Evolutionary conservation across 2,329 filamentous ascomycete species (phyloP), one percentile per base, ranked within the genome.

Genomic region (Raffaelea deltoideospora): DNA sequence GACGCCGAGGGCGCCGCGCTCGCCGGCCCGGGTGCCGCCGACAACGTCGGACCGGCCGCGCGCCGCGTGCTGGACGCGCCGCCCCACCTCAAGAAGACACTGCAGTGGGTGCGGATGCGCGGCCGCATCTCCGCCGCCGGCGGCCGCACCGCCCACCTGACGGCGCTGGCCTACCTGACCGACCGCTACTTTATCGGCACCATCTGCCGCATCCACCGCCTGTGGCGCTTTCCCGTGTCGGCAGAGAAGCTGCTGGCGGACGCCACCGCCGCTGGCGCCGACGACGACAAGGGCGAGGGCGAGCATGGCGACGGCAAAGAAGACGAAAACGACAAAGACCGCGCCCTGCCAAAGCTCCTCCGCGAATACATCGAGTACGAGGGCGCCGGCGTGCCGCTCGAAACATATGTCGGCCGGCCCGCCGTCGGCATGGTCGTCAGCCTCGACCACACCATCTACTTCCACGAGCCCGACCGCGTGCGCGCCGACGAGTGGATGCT

Each of bases 171-270:
- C 19, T 98, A 96, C 61, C 82, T 96, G 63, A 84, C 78, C 20
- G 88, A 96, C 59, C 81, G 72, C 52, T 90, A 83, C 61, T 96
- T 98, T 59, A 87, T 96, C 55, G 87, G 83, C 28, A 95, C 87
- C 2, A 74, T 95, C 8, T 67, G 78, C 21, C 74, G 84, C 17
- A 77, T 87, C 37, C 87, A 95, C 56, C 69, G 74, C 39, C 67
- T 95, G 26, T 87, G 81, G 70, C 69, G 82, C 13, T 84, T 82
- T 53, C 72, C 43, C 10, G 50, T 54, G 37, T 30, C 37, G 26
- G 61, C 76, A n/a, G 62, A 67, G n/a, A 51, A 56, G 13, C 55
- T 71, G 41, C 53, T 69, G 13, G n/a, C 8, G 15, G n/a, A 5
- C n/a, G n/a, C n/a, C 26, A 10, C 43, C 5, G 36, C 24, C 9